A percentile compares a stretch with the other conserved stretches of the same genome.
These are phyloP conservation scores for Stachybotrys elegans DNA, from an alignment of 2,329 filamentous ascomycete genomes.

Conservation along the genomic window DNA sequence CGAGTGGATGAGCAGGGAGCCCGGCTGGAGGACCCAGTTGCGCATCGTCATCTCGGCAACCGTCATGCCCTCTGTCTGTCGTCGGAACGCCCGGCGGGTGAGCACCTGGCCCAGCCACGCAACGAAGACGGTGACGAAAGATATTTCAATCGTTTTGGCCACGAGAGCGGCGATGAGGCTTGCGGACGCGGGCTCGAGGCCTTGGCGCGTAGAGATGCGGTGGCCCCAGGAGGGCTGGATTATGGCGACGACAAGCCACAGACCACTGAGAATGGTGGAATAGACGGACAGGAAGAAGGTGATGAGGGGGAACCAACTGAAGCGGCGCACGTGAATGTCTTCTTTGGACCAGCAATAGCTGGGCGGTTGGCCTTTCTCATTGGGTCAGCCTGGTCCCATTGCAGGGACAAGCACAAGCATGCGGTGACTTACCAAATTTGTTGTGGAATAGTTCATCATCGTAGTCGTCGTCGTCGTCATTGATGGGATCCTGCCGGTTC, in stretches of 20 bases:
- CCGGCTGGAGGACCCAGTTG: conserved; percentile 41
- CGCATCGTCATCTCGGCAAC: conserved; percentile 76
- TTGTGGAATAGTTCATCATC: background rate
- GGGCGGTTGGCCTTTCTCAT: conserved; percentile 22
- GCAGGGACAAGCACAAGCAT: too few relatives aligned
- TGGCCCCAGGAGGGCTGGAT: conserved; percentile 58
- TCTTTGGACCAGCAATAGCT: conserved; percentile 25
- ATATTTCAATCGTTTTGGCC: conserved; percentile 72
- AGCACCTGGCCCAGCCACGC: conserved; percentile 70
- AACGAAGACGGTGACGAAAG: conserved; percentile 73
- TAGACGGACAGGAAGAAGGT: conserved; percentile 51
- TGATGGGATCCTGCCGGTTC: too few relatives aligned
- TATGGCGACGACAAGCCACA: conserved; percentile 62
- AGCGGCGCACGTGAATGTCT: conserved; percentile 24
- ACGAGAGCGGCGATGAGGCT: conserved; percentile 63
- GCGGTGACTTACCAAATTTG: background rate
- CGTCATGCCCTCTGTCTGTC: conserved; percentile 58
- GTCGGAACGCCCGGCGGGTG: conserved; percentile 61
- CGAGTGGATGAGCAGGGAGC: conserved; percentile 66
- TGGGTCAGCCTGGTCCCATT: too few relatives aligned
- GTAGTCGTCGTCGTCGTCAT: background rate
- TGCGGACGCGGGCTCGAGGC: conserved; percentile 58
- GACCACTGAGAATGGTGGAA: conserved; percentile 57
- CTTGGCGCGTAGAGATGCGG: conserved; percentile 46
- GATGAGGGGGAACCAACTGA: conserved; percentile 44